These are phyloP conservation scores for Trypanosoma melophagium DNA, from an alignment of 208 protist species.

Conservation along the genomic window DNA sequence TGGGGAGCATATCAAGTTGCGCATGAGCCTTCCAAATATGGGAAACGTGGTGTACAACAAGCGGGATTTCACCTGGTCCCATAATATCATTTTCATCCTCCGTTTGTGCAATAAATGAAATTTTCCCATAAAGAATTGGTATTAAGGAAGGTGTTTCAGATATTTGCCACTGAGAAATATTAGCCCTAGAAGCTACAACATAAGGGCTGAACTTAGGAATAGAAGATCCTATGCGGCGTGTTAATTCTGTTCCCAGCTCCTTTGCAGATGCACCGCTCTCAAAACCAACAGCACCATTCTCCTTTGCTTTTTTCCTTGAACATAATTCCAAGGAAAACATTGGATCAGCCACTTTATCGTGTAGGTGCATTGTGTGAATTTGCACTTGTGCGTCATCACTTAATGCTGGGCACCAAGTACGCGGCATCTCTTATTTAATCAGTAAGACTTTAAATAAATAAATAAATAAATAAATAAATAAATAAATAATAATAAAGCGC, in stretches of 20 bases:
- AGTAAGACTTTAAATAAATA: neutral
- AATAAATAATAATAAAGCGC: slow-evolving; percentile 18
- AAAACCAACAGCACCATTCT: slow-evolving; percentile 48
- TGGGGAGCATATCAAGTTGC: slow-evolving; percentile 14
- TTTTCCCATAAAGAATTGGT: slow-evolving; percentile 4
- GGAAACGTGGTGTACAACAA: slow-evolving; percentile 20
- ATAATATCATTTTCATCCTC: slow-evolving; percentile 26
- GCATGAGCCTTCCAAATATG: slow-evolving; percentile 25
- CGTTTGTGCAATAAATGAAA: slow-evolving; percentile 14
- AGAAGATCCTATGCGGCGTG: slow-evolving; percentile 11
- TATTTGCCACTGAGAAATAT: slow-evolving; percentile 43
- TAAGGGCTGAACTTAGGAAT: slow-evolving; percentile 48
- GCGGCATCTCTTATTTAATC: slow-evolving; percentile 10
- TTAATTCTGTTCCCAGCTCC: slow-evolving; percentile 26
- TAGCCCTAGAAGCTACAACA: slow-evolving; percentile 56
- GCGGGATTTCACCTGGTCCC: neutral
- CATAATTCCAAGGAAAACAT: neutral
- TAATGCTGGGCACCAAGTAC: slow-evolving; percentile 45
- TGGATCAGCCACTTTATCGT: neutral
- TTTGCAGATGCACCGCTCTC: slow-evolving; percentile 44
- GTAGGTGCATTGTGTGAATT: slow-evolving; percentile 27
- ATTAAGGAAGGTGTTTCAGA: slow-evolving; percentile 12
- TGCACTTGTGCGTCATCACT: slow-evolving; percentile 8
- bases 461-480: slow-evolving; percentile 16
- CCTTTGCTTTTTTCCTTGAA: slow-evolving; percentile 20